Evolutionary conservation across 169 alveolate species (phyloP), one percentile per base, ranked within the genome.

Genomic region (Plasmodium knowlesi): DNA sequence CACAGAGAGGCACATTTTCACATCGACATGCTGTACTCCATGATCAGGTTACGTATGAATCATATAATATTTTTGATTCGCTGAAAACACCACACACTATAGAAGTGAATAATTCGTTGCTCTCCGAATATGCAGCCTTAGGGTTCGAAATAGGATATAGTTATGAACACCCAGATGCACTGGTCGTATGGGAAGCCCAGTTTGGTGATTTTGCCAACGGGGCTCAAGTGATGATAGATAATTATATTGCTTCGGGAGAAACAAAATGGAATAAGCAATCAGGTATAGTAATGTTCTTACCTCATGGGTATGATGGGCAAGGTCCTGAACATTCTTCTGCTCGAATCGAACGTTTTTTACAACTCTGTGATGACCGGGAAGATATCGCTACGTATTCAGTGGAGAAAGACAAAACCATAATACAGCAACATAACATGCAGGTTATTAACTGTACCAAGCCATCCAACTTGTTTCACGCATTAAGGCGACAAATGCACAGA

Each of bases 261-360:
- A 96, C 99, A 67, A 99, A 98, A 95, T 98, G 99, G 99, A 97
- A 97, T 76, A 97, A 96, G 67, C 96, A 96, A 43, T 92, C 97
- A 34, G 99, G 99, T 14, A 90, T 98, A 28, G 96, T 95, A 14
- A 92, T 98, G 96, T 94, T 98, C 39, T 95, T 98, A 54, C 99
- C 99, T 30, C 99, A 98, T 95, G 99, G 99, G 32, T 98, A 96
- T 93, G 99, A 98, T 89, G 99, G 99, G 2, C 98, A 98, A 89
- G 99, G 99, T 3, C 99, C 99, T n/a, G 99, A 98, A 90, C 99
- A 98, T 90, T 98, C 99, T 8, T 98, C 99, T 28, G 99, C 98
- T 12, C 83, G 99, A 14, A 93, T 98, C 57, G 97, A 97, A 96
- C 85, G 99, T 25, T 95, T 98, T 95, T 92, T 98, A 91, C 98